These are phyloP conservation scores for Perkinsus olseni DNA, from an alignment of 169 alveolate species.

Conservation along the genomic window DNA sequence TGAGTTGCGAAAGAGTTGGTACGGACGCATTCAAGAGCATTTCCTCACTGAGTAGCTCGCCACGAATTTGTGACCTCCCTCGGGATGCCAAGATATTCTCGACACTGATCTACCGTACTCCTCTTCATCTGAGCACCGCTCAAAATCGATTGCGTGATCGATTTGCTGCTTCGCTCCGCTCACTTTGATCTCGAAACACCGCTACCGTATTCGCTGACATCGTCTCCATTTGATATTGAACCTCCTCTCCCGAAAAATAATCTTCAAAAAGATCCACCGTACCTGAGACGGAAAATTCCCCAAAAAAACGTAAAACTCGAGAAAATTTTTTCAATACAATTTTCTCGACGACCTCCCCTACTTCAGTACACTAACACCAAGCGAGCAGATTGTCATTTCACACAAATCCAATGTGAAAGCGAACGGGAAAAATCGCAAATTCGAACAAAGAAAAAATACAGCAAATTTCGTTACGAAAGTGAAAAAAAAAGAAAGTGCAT, in stretches of 20 bases:
- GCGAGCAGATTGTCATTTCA: no score
- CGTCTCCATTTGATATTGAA: constrained; percentile 66
- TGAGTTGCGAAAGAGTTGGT: background rate
- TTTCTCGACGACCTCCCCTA: no score
- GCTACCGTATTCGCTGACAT: constrained; percentile 62
- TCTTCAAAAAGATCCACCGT: constrained; percentile 79
- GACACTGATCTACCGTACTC: constrained; percentile 54
- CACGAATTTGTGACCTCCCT: constrained; percentile 30
- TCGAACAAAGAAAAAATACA: no score
- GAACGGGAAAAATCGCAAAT: no score
- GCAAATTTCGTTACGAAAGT: no score
- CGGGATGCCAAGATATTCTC: constrained; percentile 81
- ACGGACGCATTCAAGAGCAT: background rate
- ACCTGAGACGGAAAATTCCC: background rate
- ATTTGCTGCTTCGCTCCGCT: background rate
- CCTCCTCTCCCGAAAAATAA: constrained; percentile 70
- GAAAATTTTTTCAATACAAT: no score
- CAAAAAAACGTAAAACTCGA: no score
- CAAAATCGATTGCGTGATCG: background rate
- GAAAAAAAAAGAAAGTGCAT: no score
- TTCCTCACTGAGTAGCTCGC: background rate
- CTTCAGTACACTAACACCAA: no score
- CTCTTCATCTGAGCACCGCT: background rate
- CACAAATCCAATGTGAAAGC: no score
- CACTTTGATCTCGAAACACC: constrained; percentile 44